Conservation (phyloP, 2,329 filamentous ascomycete genomes). For the Aspergillus nomiae region DNA sequence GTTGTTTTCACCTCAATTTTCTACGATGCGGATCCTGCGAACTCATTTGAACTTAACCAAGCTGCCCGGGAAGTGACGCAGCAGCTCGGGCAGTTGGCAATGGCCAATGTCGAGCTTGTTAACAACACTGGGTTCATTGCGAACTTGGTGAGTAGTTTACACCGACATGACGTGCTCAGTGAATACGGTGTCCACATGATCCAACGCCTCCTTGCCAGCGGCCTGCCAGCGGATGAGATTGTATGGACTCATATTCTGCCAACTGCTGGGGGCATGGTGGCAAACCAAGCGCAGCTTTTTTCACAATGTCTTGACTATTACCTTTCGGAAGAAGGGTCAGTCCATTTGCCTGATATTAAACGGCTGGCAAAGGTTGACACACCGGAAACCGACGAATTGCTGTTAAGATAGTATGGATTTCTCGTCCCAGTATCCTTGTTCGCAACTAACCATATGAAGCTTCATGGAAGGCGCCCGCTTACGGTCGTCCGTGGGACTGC, state of each 20-base stretch:
- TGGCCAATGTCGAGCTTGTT: slow-evolving; percentile 52
- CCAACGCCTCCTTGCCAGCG: slow-evolving; percentile 51
- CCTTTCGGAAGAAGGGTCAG: slow-evolving; percentile 50
- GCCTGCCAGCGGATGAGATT: slow-evolving; percentile 51
- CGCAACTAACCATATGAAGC: slow-evolving; percentile 24
- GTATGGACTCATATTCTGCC: slow-evolving; percentile 61
- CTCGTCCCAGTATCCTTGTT: neutral
- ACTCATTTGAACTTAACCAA: slow-evolving; percentile 55
- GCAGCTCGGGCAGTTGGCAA: slow-evolving; percentile 52
- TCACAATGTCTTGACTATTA: slow-evolving; percentile 61
- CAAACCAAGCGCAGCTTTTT: slow-evolving; percentile 61
- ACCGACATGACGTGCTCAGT: slow-evolving; percentile 46
- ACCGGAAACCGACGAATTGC: slow-evolving; percentile 48
- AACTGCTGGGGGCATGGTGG: slow-evolving; percentile 58
- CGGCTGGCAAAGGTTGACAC: slow-evolving; percentile 49
- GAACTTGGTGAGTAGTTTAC: slow-evolving; percentile 43
- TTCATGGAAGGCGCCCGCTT: slow-evolving; percentile 46
- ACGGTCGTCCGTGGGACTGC: slow-evolving; percentile 40
- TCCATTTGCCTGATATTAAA: slow-evolving; percentile 53
- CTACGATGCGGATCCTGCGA: slow-evolving; percentile 56
- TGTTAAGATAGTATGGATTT: slow-evolving; percentile 52
- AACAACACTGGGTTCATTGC: slow-evolving; percentile 44
- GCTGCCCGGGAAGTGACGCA: slow-evolving; percentile 51
- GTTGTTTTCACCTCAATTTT: slow-evolving; percentile 57
- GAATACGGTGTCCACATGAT: slow-evolving; percentile 61